These are phyloP conservation scores for Microstegium vimineum DNA, from an alignment of 176 grass and related monocot genomes.

Conservation along the genomic window DNA sequence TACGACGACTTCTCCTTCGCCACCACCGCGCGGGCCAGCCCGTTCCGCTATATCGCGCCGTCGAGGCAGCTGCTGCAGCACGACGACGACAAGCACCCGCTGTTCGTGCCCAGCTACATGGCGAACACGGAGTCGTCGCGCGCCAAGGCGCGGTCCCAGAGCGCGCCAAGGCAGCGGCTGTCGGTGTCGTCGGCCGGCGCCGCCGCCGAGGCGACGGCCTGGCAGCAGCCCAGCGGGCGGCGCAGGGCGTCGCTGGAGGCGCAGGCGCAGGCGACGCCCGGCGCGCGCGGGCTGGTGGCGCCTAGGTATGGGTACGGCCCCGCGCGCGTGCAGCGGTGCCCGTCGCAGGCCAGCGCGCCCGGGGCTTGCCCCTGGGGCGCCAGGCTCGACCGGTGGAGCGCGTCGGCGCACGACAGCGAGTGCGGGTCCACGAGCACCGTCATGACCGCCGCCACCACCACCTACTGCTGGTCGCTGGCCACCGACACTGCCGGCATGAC, in stretches of 20 bases:
- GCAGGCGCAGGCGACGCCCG: background rate
- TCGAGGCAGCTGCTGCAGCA: background rate
- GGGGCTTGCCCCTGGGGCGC: constrained; percentile 56
- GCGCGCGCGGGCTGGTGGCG: background rate
- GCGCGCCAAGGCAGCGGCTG: constrained; percentile 61
- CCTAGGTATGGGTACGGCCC: background rate
- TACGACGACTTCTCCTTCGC: constrained; percentile 78
- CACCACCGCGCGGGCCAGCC: constrained; percentile 54
- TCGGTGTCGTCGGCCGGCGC: constrained; percentile 28
- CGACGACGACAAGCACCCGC: constrained; percentile 14
- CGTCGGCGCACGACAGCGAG: constrained; percentile 68
- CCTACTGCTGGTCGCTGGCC: constrained; percentile 44
- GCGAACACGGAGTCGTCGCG: constrained; percentile 78
- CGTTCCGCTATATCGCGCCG: constrained; percentile 1
- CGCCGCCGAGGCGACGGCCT: background rate
- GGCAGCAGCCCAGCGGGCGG: constrained; percentile 43
- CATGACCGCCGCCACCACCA: constrained; percentile 55
- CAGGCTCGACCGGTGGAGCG: constrained; percentile 57
- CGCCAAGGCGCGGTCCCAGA: constrained; percentile 74
- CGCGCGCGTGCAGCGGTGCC: constrained; percentile 38
- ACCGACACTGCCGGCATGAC: constrained; percentile 34
- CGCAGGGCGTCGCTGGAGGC: constrained; percentile 61
- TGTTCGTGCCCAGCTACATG: constrained; percentile 77
- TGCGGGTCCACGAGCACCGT: constrained; percentile 85
- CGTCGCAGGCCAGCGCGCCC: constrained; percentile 40